Percentiles rank a stretch among this genome's conserved stretches.
phyloP scores from a whole-genome alignment of 805 yeast species.

The Saccharomycopsis synnaedendra region DNA sequence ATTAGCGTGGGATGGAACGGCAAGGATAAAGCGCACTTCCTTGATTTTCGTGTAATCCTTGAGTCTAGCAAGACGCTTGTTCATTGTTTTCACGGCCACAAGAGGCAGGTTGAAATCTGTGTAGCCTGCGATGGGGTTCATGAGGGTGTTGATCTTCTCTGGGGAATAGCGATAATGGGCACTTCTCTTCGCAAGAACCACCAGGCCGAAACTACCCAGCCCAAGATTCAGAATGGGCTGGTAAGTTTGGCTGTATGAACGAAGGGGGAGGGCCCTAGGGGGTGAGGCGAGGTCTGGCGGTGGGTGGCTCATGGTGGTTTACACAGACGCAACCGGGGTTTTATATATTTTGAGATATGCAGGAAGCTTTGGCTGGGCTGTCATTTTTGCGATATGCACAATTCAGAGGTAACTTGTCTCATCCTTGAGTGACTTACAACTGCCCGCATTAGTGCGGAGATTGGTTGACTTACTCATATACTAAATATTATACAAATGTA shows the following conservation, averaged over 20 bases:
- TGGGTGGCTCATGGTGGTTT: not conserved
- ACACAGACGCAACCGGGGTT: too few species aligned
- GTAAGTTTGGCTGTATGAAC: constrained; percentile 32
- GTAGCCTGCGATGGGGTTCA: constrained; percentile 25
- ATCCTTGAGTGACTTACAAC: too few species aligned
- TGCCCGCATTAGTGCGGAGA: too few species aligned
- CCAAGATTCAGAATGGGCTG: constrained; percentile 47
- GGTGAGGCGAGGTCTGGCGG: constrained; percentile 31
- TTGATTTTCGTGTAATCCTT: constrained; percentile 49
- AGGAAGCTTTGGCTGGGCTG: too few species aligned
- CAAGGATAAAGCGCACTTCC: constrained; percentile 55
- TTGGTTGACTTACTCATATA: too few species aligned
- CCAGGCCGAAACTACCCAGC: constrained; percentile 68
- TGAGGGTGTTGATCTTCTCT: constrained; percentile 29
- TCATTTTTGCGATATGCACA: too few species aligned
- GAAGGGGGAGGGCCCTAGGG: constrained; percentile 33
- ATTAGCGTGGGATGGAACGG: constrained; percentile 60
- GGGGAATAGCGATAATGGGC: constrained; percentile 21
- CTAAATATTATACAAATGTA: too few species aligned
- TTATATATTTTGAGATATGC: too few species aligned
- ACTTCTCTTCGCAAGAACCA: constrained; percentile 41
- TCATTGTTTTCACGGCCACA: constrained; percentile 76
- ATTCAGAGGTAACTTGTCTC: too few species aligned
- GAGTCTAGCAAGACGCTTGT: constrained; percentile 36
- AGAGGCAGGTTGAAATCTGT: constrained; percentile 8